phyloP scores from a whole-genome alignment of 176 grass and related monocot species.

The Ensete glaucum region DNA sequence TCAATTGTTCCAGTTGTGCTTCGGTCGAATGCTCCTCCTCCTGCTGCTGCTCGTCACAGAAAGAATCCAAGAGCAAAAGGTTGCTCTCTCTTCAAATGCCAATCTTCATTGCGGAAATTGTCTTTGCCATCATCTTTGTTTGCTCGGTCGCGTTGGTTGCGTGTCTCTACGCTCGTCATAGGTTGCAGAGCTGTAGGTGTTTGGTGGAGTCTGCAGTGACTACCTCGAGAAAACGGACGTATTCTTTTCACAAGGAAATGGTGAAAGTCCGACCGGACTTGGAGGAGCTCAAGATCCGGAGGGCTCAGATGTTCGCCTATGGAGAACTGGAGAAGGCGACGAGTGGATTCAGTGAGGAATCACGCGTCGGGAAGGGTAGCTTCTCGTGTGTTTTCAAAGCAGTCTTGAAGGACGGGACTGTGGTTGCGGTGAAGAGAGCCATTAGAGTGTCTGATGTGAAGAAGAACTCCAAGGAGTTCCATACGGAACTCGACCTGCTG shows the following conservation, averaged over 20 bases:
- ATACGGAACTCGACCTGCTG: conserved; percentile 83
- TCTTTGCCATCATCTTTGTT: conserved; percentile 53
- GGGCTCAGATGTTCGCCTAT: conserved; percentile 75
- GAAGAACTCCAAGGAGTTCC: conserved; percentile 96
- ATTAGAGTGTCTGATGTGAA: conserved; percentile 83
- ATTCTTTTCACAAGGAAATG: conserved; percentile 76
- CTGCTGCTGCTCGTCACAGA: conserved; percentile 47
- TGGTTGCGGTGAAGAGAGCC: conserved; percentile 87
- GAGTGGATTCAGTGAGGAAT: conserved; percentile 60
- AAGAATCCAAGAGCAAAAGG: conserved; percentile 36
- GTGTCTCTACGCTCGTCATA: conserved; percentile 65
- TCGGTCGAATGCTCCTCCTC: conserved; percentile 49
- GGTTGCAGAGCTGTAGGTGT: conserved; percentile 54
- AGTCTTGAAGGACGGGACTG: conserved; percentile 67
- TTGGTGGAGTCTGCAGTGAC: conserved; percentile 36
- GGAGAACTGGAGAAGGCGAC: conserved; percentile 84
- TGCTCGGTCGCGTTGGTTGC: conserved; percentile 46
- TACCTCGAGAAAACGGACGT: conserved; percentile 42
- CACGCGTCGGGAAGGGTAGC: conserved; percentile 81
- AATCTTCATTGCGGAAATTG: conserved; percentile 79
- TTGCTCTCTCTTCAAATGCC: conserved; percentile 72
- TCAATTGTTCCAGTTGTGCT: conserved; percentile 60
- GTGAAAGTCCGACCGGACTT: conserved; percentile 67
- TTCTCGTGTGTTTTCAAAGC: conserved; percentile 97
- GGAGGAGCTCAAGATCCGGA: conserved; percentile 78